Base-by-base conservation (phyloP, 177 flowering plant genomes). In the Vitis hybrid region DNA sequence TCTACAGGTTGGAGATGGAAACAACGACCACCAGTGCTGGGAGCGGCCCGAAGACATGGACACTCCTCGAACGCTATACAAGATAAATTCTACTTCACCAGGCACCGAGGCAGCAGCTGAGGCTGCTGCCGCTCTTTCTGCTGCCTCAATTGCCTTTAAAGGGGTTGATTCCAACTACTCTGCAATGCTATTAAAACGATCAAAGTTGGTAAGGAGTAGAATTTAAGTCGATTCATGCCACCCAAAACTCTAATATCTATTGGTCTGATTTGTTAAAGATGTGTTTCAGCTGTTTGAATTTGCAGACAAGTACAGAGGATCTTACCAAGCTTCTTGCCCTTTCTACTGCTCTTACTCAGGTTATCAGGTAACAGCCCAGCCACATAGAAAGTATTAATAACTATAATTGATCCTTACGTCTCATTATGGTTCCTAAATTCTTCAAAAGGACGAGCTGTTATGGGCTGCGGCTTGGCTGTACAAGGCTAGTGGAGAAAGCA, bases 31-130 rank as follows among this genome's bases (percentile, higher is more conserved):
- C 72, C 72, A 77, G 24, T 92, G 94, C 51, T 90, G 97, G 97
- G 97, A 90, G 81, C 79, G 95, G 0, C 95, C 94, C 0, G 97
- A 90, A 68, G 94, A 92, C 80, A 92, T 92, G 93, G 95, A 92
- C 82, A 92, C 97, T 1, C 75, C 89, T 2, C 79, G 97, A 59
- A 80, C 92, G 7, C 86, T 88, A 60, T 88, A 83, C 75, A 89
- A 88, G 77, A 87, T 90, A 17, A 79, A 82, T 33, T 28, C 88
- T 19, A 17, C 55, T 49, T 82, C 90, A 4, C 95, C 95, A 1
- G 97, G 97, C 18, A 72, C 84, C 3, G 95, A 92, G 72, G 90
- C 74, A 1, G 95, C 97, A 2, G 97, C 87, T 3, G 97, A 92
- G 63, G 86, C 87, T 19, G 90, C 95, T 1, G 95, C 97, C 54